These are phyloP conservation scores for Leccinum obscurum DNA, from an alignment of 768 basidiomycete species.

Conservation along the genomic window DNA sequence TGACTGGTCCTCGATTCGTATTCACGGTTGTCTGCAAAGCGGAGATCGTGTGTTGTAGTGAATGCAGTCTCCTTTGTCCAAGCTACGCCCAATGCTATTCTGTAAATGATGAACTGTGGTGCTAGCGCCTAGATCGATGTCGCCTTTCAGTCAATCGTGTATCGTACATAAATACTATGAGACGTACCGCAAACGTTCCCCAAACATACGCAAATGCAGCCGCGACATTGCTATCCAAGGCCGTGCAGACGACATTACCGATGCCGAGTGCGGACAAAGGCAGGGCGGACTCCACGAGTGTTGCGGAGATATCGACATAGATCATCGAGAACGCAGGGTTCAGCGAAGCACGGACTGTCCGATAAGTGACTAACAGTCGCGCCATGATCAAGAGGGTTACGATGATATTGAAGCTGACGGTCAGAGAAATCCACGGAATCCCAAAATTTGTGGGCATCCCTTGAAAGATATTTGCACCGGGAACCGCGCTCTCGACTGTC, in stretches of 20 bases:
- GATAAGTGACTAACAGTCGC: background rate
- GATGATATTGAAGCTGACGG: background rate
- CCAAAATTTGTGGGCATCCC: background rate
- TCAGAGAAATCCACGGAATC: background rate
- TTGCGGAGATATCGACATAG: background rate
- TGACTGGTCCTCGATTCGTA: background rate
- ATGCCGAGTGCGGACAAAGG: background rate
- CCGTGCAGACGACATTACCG: background rate
- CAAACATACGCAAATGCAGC: background rate
- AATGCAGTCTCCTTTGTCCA: background rate
- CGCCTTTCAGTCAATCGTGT: background rate
- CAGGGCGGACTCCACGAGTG: background rate
- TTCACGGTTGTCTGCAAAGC: background rate
- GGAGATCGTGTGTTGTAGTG: background rate
- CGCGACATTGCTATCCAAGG: background rate
- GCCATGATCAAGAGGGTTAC: background rate
- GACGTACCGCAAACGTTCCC: background rate
- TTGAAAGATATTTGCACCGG: background rate
- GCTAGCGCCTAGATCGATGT: background rate
- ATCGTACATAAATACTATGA: background rate
- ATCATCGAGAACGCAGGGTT: background rate
- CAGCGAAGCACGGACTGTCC: background rate
- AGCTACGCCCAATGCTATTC: background rate
- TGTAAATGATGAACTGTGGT: constrained; percentile 1
- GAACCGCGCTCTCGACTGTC: background rate